Evolutionary conservation across 31 red algal genomes (phyloP), one percentile per base, ranked within the genome.

Genomic region (Odonthalia washingtoniensis): DNA sequence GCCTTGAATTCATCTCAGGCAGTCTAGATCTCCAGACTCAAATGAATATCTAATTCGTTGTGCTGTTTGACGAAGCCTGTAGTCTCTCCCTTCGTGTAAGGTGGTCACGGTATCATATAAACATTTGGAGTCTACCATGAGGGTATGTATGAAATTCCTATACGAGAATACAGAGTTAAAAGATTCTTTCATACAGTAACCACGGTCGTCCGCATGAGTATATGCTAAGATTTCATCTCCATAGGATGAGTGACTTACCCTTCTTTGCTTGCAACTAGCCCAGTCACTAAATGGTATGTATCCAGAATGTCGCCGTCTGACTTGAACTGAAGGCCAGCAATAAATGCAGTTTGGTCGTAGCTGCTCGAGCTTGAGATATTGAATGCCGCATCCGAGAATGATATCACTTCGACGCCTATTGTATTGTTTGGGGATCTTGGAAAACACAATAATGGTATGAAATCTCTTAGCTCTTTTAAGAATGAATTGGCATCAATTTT

Each of bases 101-200:
- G 81, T 73, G 35, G 81, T 72, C 1, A 70, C 72, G 16, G 39
- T 84, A 53, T 84, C 63, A 17, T 42, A 89, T 14, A 89, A 46
- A 0, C 75, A 63, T 33, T 72, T 46, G 1, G 81, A 84, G 65
- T 70, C 81, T 16, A 84, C 65, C 38, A 49, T 16, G 35, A 84
- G 37, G 14, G 4, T 31, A 37, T 72, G 81, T 2, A 4, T 2
- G 42, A 84, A 41, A 4, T 81, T 39, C 5, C 35, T 14, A 41
- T 73, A n/a, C 12, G 28, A 5, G 17, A 53, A 73, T 30, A 84
- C 16, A 3, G 21, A 34, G 33, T 3, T 12, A 1, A 52, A 32
- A 1, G 65, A 14, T 4, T 31, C 2, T 39, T 73, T 70, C 39
- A 72, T 35, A 30, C 49, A 40, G 40, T 33, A 49, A 5, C 65